These are phyloP conservation scores for Sonneratia alba DNA, from an alignment of 345 rosid species.

Conservation along the genomic window DNA sequence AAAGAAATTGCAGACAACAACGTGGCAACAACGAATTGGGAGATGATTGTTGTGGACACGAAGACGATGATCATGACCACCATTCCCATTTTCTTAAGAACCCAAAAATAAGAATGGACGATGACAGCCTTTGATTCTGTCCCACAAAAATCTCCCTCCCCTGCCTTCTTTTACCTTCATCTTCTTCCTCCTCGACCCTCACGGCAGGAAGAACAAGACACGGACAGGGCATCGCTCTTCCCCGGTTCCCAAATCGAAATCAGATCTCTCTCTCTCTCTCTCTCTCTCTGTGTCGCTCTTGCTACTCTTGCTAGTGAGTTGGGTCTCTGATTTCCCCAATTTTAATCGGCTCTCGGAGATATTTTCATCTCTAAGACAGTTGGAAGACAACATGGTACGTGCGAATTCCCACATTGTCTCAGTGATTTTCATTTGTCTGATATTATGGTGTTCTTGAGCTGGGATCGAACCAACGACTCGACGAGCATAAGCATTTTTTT, in stretches of 20 bases:
- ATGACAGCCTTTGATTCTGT: conserved; percentile 9
- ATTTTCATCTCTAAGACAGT: background rate
- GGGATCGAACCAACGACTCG: background rate
- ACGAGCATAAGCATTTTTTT: background rate
- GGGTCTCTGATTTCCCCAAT: background rate
- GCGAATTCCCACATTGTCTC: background rate
- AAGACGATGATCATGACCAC: background rate
- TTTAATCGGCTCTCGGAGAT: background rate
- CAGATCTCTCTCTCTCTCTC: background rate
- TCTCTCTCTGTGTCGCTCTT: no score
- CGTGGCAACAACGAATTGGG: conserved; percentile 6
- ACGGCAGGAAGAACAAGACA: background rate
- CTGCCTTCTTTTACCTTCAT: background rate
- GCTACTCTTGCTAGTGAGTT: background rate
- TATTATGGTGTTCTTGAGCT: background rate
- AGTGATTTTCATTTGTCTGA: background rate
- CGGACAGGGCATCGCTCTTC: background rate
- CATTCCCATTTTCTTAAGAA: background rate
- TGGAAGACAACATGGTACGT: background rate
- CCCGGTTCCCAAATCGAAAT: background rate
- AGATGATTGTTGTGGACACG: background rate
- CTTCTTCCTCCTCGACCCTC: background rate
- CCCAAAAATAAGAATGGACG: background rate
- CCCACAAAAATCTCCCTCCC: conserved; percentile 26
- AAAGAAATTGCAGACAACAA: background rate